These are phyloP conservation scores for Alternaria burnsii DNA, from an alignment of 2,329 filamentous ascomycete genomes.

Conservation along the genomic window DNA sequence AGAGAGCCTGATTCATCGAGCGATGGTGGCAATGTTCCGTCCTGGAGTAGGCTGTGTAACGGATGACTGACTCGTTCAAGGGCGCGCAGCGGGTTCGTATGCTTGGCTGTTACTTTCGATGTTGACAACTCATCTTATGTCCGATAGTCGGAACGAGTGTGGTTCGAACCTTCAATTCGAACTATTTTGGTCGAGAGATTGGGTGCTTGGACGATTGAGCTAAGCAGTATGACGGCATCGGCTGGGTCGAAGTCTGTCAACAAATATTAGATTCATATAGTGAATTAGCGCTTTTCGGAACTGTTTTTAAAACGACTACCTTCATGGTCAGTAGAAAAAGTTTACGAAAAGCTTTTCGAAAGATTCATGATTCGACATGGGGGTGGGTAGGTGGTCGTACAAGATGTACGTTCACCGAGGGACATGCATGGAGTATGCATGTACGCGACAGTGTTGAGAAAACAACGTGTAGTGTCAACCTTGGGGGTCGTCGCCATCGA, in stretches of 20 bases:
- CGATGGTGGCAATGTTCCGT: too few relatives aligned
- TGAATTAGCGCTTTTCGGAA: neutral
- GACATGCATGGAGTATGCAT: too few relatives aligned
- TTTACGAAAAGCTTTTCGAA: neutral
- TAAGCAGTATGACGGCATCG: neutral
- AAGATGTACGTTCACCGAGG: neutral
- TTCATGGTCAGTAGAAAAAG: neutral
- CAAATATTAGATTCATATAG: neutral
- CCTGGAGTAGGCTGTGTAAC: too few relatives aligned
- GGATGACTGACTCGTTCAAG: neutral
- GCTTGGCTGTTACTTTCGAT: neutral
- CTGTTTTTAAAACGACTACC: neutral
- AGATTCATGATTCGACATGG: neutral
- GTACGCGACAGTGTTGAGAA: too few relatives aligned
- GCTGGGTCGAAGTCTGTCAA: neutral
- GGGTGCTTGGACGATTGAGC: neutral
- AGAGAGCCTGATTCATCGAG: too few relatives aligned
- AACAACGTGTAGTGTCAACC: too few relatives aligned
- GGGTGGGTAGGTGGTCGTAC: neutral
- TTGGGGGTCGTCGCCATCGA: too few relatives aligned
- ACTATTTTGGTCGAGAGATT: neutral
- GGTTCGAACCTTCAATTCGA: neutral
- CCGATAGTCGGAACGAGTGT: neutral
- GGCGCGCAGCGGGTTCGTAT: neutral
- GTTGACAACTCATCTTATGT: neutral